Base-by-base conservation (phyloP, 371 early-diverging fungal genomes). In the Zopfochytrium polystomum region DNA sequence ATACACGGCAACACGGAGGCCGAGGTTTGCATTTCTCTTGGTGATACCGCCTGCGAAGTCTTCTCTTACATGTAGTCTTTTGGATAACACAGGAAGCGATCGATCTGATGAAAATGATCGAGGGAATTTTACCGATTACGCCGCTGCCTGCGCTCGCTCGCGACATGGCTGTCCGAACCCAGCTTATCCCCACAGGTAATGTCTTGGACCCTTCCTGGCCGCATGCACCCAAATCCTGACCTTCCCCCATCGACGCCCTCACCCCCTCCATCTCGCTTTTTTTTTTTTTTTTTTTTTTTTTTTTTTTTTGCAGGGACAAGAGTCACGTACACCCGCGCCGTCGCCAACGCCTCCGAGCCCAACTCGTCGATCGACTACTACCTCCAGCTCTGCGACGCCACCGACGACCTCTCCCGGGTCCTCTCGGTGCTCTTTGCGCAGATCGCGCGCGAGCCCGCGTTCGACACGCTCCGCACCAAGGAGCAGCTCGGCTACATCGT, bases 401-500 rank as follows among this genome's bases (percentile, higher is more conserved):
- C 63, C 2, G 48, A 79, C 53, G 65, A 46, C 11, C 32, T 45
- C 11, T 22, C 60, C 3, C 61, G 71, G 3, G 29, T 30, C 3
- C 33, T 45, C n/a, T 34, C 67, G 34, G 15, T 66, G 46, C 72
- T 97, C 29, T 59, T 92, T 62, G 80, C 85, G 0, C 89, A 92
- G 63, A 88, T 96, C 29, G 76, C 86, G 3, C 77, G 85, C 47
- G 95, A 95, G 67, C 93, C 96, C 13, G 90, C 86, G 61, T 98
- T 95, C 74, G 87, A 95, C 72, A 88, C 89, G 63, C 75, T 98
- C 43, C 83, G 96, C 22, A 96, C 96, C 2, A 90, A 93, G 65
- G 93, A 72, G 64, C 71, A 78, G 67, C 64, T 76, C 6, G 86
- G 92, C n/a, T 92, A 92, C 55, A 66, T 90, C 54, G 90, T 90